phyloP scores from a whole-genome alignment of 164 flowering plant species.

The Malania oleifera region DNA sequence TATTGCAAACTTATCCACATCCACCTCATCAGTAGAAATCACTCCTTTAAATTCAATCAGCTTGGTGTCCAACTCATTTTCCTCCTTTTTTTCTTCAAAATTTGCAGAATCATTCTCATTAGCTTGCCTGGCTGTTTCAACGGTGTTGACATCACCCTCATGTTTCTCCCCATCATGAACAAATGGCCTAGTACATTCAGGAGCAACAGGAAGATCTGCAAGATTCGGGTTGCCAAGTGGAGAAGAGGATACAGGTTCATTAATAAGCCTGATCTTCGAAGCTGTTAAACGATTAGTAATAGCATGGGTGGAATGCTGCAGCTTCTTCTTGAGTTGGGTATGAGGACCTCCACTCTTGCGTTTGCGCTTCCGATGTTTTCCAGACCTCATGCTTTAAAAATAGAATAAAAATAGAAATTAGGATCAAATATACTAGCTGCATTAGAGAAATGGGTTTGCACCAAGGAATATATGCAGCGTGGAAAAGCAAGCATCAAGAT shows the following conservation, averaged over 20 bases:
- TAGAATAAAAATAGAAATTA: constrained; percentile 5
- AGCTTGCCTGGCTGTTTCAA: constrained; percentile 18
- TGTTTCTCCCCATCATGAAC: constrained; percentile 10
- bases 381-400: constrained; percentile 37
- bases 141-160: constrained; percentile 10
- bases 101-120: constrained; percentile 27
- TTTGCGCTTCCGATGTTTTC: constrained; percentile 58
- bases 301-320: constrained; percentile 20
- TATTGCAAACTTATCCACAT: constrained; percentile 24
- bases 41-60: constrained; percentile 44
- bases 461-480: not conserved
- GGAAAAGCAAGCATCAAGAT: not conserved
- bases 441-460: not conserved
- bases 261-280: constrained; percentile 13
- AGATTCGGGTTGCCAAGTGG: constrained; percentile 15
- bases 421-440: not conserved
- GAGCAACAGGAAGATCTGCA: constrained; percentile 11
- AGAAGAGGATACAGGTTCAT: constrained; percentile 20
- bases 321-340: constrained; percentile 62
- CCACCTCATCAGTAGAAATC: constrained; percentile 11
- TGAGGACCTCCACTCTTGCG: constrained; percentile 47
- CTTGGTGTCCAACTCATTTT: constrained; percentile 37
- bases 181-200: constrained; percentile 5
- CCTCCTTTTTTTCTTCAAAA: constrained; percentile 21
- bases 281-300: constrained; percentile 10